phyloP scores from a whole-genome alignment of 208 protist species.

The Vickermania spadyakhi region DNA sequence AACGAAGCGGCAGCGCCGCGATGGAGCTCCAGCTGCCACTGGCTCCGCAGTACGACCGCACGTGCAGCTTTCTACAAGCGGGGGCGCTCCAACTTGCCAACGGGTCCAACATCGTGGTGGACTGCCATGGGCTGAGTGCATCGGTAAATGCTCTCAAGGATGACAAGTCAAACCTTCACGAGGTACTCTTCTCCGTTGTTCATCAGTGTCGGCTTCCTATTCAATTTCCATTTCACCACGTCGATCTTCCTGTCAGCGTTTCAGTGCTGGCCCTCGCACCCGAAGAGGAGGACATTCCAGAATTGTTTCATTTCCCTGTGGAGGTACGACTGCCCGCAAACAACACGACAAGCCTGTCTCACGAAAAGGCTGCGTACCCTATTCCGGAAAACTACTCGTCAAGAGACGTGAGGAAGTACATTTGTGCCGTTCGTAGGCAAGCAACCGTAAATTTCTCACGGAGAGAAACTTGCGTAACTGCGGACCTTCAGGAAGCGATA shows the following conservation, averaged over 20 bases:
- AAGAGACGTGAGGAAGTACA: constrained; percentile 24
- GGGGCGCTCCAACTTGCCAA: constrained; percentile 72
- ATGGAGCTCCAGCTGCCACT: constrained; percentile 6
- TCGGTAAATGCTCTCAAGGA: background rate
- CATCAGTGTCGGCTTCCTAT: background rate
- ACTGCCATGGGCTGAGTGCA: constrained; percentile 25
- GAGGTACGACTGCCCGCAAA: background rate
- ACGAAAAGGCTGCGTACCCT: background rate
- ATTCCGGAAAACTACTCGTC: background rate
- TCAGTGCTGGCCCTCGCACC: background rate
- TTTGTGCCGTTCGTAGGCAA: constrained; percentile 21
- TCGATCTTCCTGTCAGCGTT: background rate
- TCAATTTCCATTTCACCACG: background rate
- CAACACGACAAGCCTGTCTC: background rate
- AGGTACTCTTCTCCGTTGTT: background rate
- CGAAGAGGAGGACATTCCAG: background rate
- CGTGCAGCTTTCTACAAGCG: constrained; percentile 43
- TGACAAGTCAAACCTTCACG: background rate
- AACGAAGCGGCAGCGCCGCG: background rate
- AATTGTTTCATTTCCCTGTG: background rate
- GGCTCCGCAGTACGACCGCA: constrained; percentile 31
- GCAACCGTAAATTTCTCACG: background rate
- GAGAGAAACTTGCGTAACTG: constrained; percentile 8
- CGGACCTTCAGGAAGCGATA: constrained; percentile 8
- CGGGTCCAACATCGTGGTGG: constrained; percentile 73